phyloP scores from a whole-genome alignment of 305 asterid species.

The Fraxinus paxiana region DNA sequence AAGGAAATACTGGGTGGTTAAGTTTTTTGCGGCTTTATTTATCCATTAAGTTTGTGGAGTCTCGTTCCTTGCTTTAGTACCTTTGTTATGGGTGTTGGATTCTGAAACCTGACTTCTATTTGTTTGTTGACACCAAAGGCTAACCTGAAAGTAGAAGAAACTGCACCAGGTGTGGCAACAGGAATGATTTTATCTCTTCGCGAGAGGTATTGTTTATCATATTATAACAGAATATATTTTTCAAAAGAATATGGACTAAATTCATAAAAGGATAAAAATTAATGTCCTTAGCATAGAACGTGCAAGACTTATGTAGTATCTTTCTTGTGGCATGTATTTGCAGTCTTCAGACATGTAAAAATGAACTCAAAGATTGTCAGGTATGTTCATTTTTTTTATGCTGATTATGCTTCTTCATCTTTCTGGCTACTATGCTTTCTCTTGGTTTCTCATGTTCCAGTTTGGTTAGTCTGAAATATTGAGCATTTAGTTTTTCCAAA shows the following conservation, averaged over 20 bases:
- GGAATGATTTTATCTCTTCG: slow-evolving; percentile 94
- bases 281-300: background rate
- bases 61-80: background rate
- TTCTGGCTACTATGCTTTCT: background rate
- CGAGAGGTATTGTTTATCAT: slow-evolving; percentile 50
- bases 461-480: background rate
- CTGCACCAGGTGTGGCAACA: slow-evolving; percentile 79
- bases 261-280: background rate
- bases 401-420: background rate
- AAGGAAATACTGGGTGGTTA: background rate
- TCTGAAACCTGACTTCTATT: background rate
- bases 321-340: slow-evolving; percentile 30
- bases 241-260: background rate
- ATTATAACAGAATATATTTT: slow-evolving; percentile 9
- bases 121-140: slow-evolving; percentile 28
- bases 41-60: slow-evolving; percentile 7
- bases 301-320: slow-evolving; percentile 4
- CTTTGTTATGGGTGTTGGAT: background rate
- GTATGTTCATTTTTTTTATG: slow-evolving; percentile 28
- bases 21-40: background rate
- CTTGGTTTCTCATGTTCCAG: background rate
- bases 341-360: slow-evolving; percentile 78
- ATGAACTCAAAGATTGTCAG: slow-evolving; percentile 73
- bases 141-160: slow-evolving; percentile 61
- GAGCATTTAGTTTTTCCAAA: background rate